Conservation (phyloP, 129 eudicot species). For the Kitagawia praeruptora region DNA sequence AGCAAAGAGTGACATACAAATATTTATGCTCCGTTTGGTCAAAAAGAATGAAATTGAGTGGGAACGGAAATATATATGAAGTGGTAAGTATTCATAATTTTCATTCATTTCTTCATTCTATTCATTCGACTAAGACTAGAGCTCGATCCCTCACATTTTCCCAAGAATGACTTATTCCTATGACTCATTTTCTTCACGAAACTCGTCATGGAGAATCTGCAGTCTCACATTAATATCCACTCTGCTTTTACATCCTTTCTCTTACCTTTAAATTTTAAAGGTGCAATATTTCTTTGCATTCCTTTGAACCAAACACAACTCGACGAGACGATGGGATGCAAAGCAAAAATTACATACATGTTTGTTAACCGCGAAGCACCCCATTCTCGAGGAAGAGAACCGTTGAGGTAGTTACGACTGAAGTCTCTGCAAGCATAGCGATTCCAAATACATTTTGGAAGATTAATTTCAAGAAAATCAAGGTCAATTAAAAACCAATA, state of each 20-base stretch:
- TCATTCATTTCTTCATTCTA: not conserved
- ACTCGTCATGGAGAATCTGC: not conserved
- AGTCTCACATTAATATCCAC: not conserved
- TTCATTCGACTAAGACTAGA: not conserved
- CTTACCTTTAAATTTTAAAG: not conserved
- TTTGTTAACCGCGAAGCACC: not conserved
- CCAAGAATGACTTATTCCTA: not conserved
- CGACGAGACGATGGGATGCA: not conserved
- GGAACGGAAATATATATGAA: not conserved
- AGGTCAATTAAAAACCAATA: not conserved
- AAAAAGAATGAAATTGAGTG: not conserved
- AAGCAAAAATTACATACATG: not conserved
- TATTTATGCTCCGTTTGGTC: not conserved
- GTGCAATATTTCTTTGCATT: not conserved
- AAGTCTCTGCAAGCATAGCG: not conserved
- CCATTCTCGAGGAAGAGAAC: constrained; percentile 1
- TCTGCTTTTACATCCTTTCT: not conserved
- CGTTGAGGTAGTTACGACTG: constrained; percentile 2
- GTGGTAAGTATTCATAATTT: not conserved
- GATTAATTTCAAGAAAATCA: not conserved
- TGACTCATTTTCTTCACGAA: not conserved
- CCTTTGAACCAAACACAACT: not conserved
- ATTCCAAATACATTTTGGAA: not conserved
- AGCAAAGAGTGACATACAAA: not conserved
- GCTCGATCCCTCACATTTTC: not conserved